Conservation (phyloP, 441 rosid genomes). For the Syzygium syzygioides region DNA sequence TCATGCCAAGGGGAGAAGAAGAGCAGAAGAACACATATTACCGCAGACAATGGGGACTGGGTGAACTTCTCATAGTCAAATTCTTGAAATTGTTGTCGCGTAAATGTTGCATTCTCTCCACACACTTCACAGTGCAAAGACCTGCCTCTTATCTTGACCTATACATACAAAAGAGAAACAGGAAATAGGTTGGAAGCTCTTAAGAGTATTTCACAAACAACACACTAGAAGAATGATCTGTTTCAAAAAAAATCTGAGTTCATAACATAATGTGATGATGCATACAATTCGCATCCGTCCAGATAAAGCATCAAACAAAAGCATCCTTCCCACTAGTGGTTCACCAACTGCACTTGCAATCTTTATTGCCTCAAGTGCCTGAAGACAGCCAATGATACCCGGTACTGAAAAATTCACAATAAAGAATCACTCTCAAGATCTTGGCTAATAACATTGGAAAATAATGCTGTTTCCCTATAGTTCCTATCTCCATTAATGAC, state of each 20-base stretch:
- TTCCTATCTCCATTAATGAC: background rate
- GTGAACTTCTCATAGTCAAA: constrained; percentile 91
- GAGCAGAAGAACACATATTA: constrained; percentile 16
- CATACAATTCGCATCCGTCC: constrained; percentile 83
- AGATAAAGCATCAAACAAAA: constrained; percentile 19
- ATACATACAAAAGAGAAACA: constrained; percentile 8
- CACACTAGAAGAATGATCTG: background rate
- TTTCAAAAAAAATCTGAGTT: background rate
- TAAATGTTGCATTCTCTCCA: constrained; percentile 60
- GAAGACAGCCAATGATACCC: constrained; percentile 91
- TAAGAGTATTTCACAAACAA: background rate
- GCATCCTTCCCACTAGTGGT: constrained; percentile 30
- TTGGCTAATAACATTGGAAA: background rate
- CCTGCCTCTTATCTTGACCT: constrained; percentile 87
- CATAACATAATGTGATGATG: background rate
- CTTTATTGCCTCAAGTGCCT: constrained; percentile 90
- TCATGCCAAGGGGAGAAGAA: background rate
- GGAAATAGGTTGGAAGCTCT: background rate
- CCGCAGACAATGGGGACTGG: constrained; percentile 57
- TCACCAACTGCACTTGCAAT: constrained; percentile 82
- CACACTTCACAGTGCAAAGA: constrained; percentile 67
- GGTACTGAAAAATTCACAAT: constrained; percentile 53
- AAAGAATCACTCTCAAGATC: background rate
- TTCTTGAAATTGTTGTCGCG: constrained; percentile 44
- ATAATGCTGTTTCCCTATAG: background rate